A percentile compares a stretch with the other conserved stretches of the same genome.
Conservation (phyloP, 805 yeast species). For the Yarrowia divulgata region DNA sequence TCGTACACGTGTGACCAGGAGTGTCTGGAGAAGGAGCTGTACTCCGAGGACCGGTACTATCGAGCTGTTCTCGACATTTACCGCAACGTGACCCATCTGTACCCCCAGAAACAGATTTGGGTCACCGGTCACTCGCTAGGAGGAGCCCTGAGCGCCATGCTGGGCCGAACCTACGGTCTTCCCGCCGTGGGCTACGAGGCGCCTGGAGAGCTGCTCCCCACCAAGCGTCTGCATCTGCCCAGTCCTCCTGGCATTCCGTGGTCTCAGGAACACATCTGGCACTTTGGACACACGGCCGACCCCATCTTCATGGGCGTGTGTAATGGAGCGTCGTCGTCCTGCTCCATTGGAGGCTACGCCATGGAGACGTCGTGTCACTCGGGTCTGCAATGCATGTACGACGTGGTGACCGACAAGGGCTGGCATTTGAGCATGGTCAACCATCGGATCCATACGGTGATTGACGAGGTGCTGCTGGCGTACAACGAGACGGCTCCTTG, state of each 20-base stretch:
- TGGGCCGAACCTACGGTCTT: slow-evolving; percentile 88
- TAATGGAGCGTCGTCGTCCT: slow-evolving; percentile 88
- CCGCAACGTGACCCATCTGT: slow-evolving; percentile 67
- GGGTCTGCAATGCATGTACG: slow-evolving; percentile 86
- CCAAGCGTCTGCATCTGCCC: slow-evolving; percentile 85
- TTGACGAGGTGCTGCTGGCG: slow-evolving; percentile 73
- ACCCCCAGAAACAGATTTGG: slow-evolving; percentile 78
- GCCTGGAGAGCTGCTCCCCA: slow-evolving; percentile 88
- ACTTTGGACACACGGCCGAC: slow-evolving; percentile 95
- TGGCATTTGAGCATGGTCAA: slow-evolving; percentile 89
- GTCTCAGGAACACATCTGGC: slow-evolving; percentile 86
- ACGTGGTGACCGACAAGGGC: slow-evolving; percentile 85
- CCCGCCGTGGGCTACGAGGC: slow-evolving; percentile 93
- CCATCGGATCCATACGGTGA: slow-evolving; percentile 89
- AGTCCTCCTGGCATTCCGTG: slow-evolving; percentile 88
- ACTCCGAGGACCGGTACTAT: slow-evolving; percentile 80
- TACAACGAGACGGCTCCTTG: slow-evolving; percentile 84
- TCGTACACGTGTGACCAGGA: slow-evolving; percentile 87
- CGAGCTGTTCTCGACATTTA: slow-evolving; percentile 79
- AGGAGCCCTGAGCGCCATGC: slow-evolving; percentile 78
- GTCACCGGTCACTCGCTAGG: slow-evolving; percentile 95
- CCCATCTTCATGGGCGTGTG: slow-evolving; percentile 97
- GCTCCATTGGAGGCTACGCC: slow-evolving; percentile 93
- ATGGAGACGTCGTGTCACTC: slow-evolving; percentile 96
- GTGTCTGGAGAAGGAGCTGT: slow-evolving; percentile 80